Conservation (phyloP, 2,329 filamentous ascomycete species). For the Chaetomium sp. region DNA sequence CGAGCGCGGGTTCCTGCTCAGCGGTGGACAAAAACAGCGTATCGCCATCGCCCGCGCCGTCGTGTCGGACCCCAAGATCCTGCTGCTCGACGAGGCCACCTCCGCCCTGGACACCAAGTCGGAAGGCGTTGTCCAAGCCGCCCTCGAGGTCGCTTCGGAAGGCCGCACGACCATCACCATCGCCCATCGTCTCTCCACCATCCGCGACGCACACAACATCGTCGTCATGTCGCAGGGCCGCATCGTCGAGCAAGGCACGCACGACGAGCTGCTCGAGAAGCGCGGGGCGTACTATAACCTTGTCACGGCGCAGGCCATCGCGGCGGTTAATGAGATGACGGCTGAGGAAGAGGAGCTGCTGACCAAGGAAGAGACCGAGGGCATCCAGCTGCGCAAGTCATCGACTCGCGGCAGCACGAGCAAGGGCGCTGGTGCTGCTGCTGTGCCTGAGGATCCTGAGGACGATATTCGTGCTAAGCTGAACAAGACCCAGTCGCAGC, state of each 20-base stretch:
- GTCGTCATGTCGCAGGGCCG: constrained; percentile 80
- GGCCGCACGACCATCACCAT: constrained; percentile 94
- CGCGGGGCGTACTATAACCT: constrained; percentile 74
- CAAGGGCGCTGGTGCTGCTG: constrained; percentile 10
- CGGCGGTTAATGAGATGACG: constrained; percentile 49
- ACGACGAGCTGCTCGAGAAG: constrained; percentile 67
- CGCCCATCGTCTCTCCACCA: constrained; percentile 89
- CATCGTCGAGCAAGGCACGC: constrained; percentile 90
- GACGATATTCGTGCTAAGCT: constrained; percentile 56
- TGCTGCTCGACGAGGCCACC: constrained; percentile 92
- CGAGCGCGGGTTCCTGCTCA: constrained; percentile 85
- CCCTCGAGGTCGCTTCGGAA: constrained; percentile 75
- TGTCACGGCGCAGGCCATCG: constrained; percentile 82
- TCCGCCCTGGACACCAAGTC: constrained; percentile 90
- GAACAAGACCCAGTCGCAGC: constrained; percentile 47
- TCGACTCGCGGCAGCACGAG: constrained; percentile 31
- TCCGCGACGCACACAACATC: constrained; percentile 91
- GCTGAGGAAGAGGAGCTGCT: constrained; percentile 45
- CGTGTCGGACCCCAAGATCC: constrained; percentile 83
- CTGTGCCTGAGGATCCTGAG: constrained; percentile 47
- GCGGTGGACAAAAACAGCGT: constrained; percentile 93
- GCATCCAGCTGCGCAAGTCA: constrained; percentile 41
- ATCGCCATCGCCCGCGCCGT: constrained; percentile 90
- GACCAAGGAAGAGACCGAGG: constrained; percentile 46
- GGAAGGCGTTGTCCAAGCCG: constrained; percentile 89